Evolutionary conservation across 306 rosid species (phyloP).

Genomic region (Vigna angularis): DNA sequence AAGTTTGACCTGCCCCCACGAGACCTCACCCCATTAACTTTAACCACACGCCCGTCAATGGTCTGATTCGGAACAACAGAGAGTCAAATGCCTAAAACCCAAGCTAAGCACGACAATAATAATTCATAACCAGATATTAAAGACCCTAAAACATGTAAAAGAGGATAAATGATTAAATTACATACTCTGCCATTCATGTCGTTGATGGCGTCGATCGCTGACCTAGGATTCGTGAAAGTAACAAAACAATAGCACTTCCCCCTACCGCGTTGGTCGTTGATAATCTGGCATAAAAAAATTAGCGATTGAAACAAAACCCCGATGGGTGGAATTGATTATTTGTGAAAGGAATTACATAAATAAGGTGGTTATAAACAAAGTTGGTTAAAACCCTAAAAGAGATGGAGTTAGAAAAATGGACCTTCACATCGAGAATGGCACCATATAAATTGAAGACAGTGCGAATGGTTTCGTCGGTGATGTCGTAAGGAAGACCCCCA

Average conservation of each 20-base stretch:
- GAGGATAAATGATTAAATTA: slow-evolving; percentile 41
- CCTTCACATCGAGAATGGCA: slow-evolving; percentile 86
- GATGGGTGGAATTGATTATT: neutral
- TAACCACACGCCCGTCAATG: slow-evolving; percentile 79
- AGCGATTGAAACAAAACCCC: slow-evolving; percentile 18
- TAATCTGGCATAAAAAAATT: slow-evolving; percentile 60
- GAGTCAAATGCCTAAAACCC: slow-evolving; percentile 39
- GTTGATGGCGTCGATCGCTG: slow-evolving; percentile 83
- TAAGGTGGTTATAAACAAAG: neutral
- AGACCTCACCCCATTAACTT: slow-evolving; percentile 79
- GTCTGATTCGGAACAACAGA: slow-evolving; percentile 61
- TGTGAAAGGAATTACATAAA: slow-evolving; percentile 3
- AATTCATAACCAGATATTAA: slow-evolving; percentile 19
- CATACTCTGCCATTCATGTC: slow-evolving; percentile 96
- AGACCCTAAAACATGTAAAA: neutral
- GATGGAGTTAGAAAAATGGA: neutral
- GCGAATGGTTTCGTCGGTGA: slow-evolving; percentile 68
- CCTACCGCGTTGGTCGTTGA: slow-evolving; percentile 73
- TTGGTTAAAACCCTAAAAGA: slow-evolving; percentile 34
- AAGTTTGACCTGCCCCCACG: slow-evolving; percentile 76
- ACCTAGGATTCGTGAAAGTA: slow-evolving; percentile 87
- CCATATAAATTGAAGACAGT: slow-evolving; percentile 82
- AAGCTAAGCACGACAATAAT: slow-evolving; percentile 32
- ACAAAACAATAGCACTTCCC: slow-evolving; percentile 96
- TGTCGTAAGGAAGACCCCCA: slow-evolving; percentile 86